Evolutionary conservation across 768 basidiomycete species (phyloP).

Genomic region (Pleurotus tuber-regium): DNA sequence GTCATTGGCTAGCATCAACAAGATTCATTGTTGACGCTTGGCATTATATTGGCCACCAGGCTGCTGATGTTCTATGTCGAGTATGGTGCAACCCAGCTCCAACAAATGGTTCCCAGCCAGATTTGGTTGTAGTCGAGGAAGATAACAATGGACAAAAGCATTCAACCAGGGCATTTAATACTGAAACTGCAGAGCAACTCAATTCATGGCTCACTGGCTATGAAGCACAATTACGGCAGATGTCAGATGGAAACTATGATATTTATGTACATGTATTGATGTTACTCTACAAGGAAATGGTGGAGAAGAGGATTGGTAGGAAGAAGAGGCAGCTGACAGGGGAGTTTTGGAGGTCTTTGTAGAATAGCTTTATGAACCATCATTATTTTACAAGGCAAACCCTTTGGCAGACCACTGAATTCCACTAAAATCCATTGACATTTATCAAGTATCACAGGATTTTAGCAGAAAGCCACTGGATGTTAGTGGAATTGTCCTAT

Average conservation of each 20-base stretch:
- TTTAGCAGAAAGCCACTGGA: neutral
- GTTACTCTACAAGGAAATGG: conserved; percentile 15
- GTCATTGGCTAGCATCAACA: conserved; percentile 16
- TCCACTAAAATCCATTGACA: neutral
- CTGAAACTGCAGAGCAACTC: conserved; percentile 25
- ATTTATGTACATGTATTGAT: conserved; percentile 19
- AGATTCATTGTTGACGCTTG: conserved; percentile 23
- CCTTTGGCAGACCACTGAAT: neutral
- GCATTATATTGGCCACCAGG: conserved; percentile 23
- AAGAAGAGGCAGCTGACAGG: conserved; percentile 2
- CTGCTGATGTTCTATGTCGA: conserved; percentile 18
- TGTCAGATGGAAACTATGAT: conserved; percentile 19
- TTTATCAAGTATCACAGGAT: neutral
- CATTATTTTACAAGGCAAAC: neutral
- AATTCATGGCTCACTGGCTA: conserved; percentile 22
- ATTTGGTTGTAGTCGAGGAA: conserved; percentile 12
- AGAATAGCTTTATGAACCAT: neutral
- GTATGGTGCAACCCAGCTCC: conserved; percentile 22
- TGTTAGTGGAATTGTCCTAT: neutral
- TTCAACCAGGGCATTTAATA: conserved; percentile 22
- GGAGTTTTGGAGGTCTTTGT: conserved; percentile 10
- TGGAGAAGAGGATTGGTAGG: conserved; percentile 10
- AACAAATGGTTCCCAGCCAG: conserved; percentile 19
- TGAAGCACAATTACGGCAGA: conserved; percentile 20
- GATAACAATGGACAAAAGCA: conserved; percentile 17